Conservation (phyloP, 176 grass and related monocot species). For the sorghum (Sorghum bicolor) region Sorghum_bicolor_NCBIv3 NC_012871.2:64426501-64427000, state of each 20-base stretch:
- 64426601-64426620: slow-evolving; percentile 68
- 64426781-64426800: not conserved
- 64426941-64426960: slow-evolving; percentile 81
- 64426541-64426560: not conserved
- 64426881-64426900: not conserved
- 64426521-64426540: not conserved
- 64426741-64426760: not conserved
- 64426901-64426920: not conserved
- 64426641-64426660: slow-evolving; percentile 29
- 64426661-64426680: slow-evolving; percentile 57
- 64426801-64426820: not conserved
- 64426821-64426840: not conserved
- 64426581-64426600: slow-evolving; percentile 99
- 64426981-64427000: slow-evolving; percentile 26
- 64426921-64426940: slow-evolving; percentile 36
- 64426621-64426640: slow-evolving; percentile 45
- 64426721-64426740: slow-evolving; percentile 32
- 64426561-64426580: not conserved
- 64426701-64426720: slow-evolving; percentile 90
- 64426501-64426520: not conserved
- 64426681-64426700: slow-evolving; percentile 68
- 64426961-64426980: slow-evolving; percentile 77
- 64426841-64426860: not conserved
- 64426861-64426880: not conserved
- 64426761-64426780: not conserved